Conservation (phyloP, 2,329 filamentous ascomycete species). For the Alternaria triticimaculans region DNA sequence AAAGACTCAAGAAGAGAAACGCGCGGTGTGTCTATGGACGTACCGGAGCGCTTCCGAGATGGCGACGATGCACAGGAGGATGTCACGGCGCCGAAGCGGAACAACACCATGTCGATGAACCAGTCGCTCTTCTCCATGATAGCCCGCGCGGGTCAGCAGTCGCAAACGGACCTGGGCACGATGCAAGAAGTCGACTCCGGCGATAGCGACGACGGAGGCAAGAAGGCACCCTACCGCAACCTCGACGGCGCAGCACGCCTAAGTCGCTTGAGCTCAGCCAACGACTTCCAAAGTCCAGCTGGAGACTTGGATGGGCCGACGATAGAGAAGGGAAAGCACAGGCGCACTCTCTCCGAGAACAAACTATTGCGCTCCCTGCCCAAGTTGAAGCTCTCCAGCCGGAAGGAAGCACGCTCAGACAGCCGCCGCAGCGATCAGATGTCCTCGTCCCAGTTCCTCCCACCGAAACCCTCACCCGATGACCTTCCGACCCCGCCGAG, state of each 20-base stretch:
- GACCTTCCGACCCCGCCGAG: slow-evolving; percentile 11
- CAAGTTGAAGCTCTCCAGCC: slow-evolving; percentile 55
- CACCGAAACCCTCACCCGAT: slow-evolving; percentile 35
- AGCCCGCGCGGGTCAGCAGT: slow-evolving; percentile 82
- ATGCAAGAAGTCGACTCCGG: slow-evolving; percentile 77
- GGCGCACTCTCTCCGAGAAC: slow-evolving; percentile 68
- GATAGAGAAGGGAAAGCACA: slow-evolving; percentile 52
- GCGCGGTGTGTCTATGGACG: slow-evolving; percentile 54
- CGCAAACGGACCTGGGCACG: slow-evolving; percentile 79
- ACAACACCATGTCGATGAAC: slow-evolving; percentile 74
- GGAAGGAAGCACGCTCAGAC: slow-evolving; percentile 38
- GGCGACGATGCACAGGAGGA: slow-evolving; percentile 67
- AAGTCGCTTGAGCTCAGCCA: slow-evolving; percentile 44
- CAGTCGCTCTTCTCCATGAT: slow-evolving; percentile 95
- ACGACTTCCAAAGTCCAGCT: slow-evolving; percentile 32
- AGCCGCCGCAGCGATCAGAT: slow-evolving; percentile 57
- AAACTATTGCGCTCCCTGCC: slow-evolving; percentile 71
- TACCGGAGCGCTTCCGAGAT: slow-evolving; percentile 65
- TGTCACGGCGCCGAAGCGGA: slow-evolving; percentile 61
- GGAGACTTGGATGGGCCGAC: slow-evolving; percentile 24
- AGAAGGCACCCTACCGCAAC: slow-evolving; percentile 32
- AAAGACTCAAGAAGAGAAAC: slow-evolving; percentile 37
- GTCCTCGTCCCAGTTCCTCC: slow-evolving; percentile 51
- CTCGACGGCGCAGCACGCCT: slow-evolving; percentile 45
- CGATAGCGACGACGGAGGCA: slow-evolving; percentile 68